Percentiles rank a stretch among this genome's conserved stretches.
phyloP scores from a whole-genome alignment of 2,329 filamentous ascomycete species.

The Domatiomyces catenatus region DNA sequence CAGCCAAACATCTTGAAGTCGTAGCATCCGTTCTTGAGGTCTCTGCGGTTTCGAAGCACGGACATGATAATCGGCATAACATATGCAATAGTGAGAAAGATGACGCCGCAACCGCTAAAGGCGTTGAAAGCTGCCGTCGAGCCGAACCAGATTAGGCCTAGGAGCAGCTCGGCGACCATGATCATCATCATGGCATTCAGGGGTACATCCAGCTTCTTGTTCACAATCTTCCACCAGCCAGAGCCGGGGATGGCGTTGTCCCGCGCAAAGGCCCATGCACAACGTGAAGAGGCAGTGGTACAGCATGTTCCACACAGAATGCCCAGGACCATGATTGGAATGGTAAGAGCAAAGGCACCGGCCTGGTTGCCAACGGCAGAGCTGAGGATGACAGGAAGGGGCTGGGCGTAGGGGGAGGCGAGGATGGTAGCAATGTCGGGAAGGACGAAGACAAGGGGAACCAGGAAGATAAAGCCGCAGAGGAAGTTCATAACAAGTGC shows the following conservation, averaged over 20 bases:
- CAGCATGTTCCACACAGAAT: constrained; percentile 64
- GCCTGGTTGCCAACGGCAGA: constrained; percentile 44
- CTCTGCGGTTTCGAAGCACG: constrained; percentile 30
- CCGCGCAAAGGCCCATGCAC: constrained; percentile 61
- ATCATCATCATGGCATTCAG: constrained; percentile 30
- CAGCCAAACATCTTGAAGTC: constrained; percentile 47
- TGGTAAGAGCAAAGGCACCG: constrained; percentile 60
- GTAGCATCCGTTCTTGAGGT: constrained; percentile 32
- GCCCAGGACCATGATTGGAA: constrained; percentile 60
- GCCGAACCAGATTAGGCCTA: constrained; percentile 36
- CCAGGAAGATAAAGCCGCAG: constrained; percentile 51
- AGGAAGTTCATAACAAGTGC: constrained; percentile 53
- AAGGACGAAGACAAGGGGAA: constrained; percentile 54
- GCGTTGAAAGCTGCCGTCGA: constrained; percentile 34
- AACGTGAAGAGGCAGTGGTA: constrained; percentile 57
- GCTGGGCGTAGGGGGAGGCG: constrained; percentile 53
- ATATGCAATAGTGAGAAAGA: constrained; percentile 41
- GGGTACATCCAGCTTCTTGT: constrained; percentile 52
- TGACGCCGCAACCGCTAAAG: constrained; percentile 40
- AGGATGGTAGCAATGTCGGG: constrained; percentile 44
- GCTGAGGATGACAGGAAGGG: constrained; percentile 48
- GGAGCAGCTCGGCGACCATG: constrained; percentile 33
- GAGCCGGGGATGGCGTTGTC: constrained; percentile 61
- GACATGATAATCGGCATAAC: constrained; percentile 40
- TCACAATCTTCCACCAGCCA: constrained; percentile 49